Base-by-base conservation (phyloP, 805 yeast species). In the Candida insectalens region DNA sequence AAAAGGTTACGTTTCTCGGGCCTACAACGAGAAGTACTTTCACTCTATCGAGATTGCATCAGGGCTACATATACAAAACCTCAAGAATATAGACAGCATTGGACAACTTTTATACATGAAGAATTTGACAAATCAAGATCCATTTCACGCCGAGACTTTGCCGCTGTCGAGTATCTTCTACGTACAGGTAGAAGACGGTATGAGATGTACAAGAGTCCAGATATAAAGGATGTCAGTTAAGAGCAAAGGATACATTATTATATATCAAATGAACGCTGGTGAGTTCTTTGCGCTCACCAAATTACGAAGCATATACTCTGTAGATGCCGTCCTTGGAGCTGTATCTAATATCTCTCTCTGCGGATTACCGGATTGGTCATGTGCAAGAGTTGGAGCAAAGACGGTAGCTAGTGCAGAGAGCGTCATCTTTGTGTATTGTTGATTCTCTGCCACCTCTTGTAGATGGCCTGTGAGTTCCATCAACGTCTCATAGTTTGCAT, bases 351-450 rank as follows among this genome's bases (percentile, higher is more conserved):
- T 73, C 54, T 92, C 98, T 35, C 78, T 70, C 43, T 81, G 85
- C 6, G 94, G 88, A 27, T 75, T 68, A 38, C 67, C 60, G 6
- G 48, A 38, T 25, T 47, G 40, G 47, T 85, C 95, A 31, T 95
- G 68, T 0, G 87, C 79, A 29, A 92, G 59, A 6, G 96, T 85
- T 3, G 98, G 97, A 2, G 96, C 95, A 65, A 92, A 92, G 6
- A 89, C 96, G 29, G 92, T 84, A 0, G 95, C 78, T 34, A 92
- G 59, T 48, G 92, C 87, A 55, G 77, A 77, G 45, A 71, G 63
- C 27, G 71, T 83, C 98, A 92, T 92, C 53, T 88, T 68, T 52
- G 88, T 92, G 29, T 57, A 50, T 9, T 55, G 55, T 29, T 73
- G 64, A 50, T 67, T 63, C 19, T 61, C 53, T 26, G 74, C 71